These are phyloP conservation scores for Fusarium clavum DNA, from an alignment of 2,329 filamentous ascomycete genomes.

Conservation along the genomic window DNA sequence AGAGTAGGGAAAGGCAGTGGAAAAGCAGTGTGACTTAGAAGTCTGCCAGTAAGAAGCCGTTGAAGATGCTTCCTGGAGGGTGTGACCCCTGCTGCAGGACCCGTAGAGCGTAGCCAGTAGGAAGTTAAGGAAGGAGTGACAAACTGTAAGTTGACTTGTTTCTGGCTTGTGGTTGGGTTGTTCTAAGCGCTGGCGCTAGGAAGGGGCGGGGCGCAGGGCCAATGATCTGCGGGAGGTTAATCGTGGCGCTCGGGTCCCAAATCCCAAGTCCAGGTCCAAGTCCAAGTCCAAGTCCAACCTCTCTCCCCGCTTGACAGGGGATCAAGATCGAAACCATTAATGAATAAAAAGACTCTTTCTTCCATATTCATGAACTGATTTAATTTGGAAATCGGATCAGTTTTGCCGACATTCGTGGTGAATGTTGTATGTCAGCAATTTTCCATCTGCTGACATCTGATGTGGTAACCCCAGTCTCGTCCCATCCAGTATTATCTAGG, in stretches of 20 bases:
- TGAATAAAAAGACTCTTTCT: neutral
- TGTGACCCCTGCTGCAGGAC: conserved; percentile 40
- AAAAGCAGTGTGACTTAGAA: conserved; percentile 45
- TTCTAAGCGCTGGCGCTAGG: conserved; percentile 46
- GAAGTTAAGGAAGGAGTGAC: conserved; percentile 20
- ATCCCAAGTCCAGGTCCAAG: neutral
- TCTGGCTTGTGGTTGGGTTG: conserved; percentile 6
- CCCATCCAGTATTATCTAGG: conserved; percentile 4
- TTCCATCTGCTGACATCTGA: conserved; percentile 19
- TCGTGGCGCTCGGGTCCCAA: conserved; percentile 1
- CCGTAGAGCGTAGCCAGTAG: conserved; percentile 35
- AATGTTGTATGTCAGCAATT: conserved; percentile 14
- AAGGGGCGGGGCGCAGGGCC: conserved; percentile 24
- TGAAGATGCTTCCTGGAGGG: conserved; percentile 38
- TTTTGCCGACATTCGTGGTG: conserved; percentile 9
- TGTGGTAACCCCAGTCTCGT: conserved; percentile 8
- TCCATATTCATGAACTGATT: conserved; percentile 29
- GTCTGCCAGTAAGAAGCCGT: conserved; percentile 45
- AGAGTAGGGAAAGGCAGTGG: neutral
- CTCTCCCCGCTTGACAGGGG: neutral
- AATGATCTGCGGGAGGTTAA: conserved; percentile 21
- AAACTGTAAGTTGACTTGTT: conserved; percentile 6
- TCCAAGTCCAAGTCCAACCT: neutral
- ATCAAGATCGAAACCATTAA: neutral
- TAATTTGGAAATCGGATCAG: conserved; percentile 35